These are phyloP conservation scores for Penicillium malachiteum DNA, from an alignment of 495 filamentous ascomycete genomes.

Conservation along the genomic window DNA sequence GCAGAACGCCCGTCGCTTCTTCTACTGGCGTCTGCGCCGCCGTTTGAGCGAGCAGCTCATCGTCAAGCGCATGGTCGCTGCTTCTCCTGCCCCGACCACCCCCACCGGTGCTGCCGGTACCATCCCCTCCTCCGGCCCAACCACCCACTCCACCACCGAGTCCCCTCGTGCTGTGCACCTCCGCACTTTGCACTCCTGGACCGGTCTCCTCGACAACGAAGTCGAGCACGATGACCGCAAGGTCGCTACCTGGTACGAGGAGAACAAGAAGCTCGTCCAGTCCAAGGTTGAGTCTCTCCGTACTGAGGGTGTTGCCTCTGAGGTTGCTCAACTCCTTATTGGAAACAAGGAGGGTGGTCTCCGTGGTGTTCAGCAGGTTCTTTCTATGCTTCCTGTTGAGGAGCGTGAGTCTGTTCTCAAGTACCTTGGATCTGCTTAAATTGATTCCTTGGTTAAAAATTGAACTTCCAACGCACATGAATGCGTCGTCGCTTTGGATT, in stretches of 20 bases:
- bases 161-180: conserved; percentile 62
- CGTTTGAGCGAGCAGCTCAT: conserved; percentile 96
- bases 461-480: not conserved
- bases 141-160: conserved; percentile 27
- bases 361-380: conserved; percentile 80
- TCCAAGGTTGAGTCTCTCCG: conserved; percentile 78
- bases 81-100: conserved; percentile 38
- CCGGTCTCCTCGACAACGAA: conserved; percentile 57
- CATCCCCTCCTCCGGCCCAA: conserved; percentile 30
- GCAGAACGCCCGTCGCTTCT: conserved; percentile 93
- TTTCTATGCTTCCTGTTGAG: conserved; percentile 79
- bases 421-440: conserved; percentile 54
- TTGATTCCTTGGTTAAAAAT: not conserved
- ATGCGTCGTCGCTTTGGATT: not conserved
- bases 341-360: conserved; percentile 74
- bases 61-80: conserved; percentile 76
- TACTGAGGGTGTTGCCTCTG: conserved; percentile 69
- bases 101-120: conserved; percentile 30
- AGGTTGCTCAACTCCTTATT: conserved; percentile 76
- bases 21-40: conserved; percentile 99
- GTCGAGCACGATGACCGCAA: conserved; percentile 76
- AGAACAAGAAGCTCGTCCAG: conserved; percentile 79
- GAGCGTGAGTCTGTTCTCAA: conserved; percentile 86
- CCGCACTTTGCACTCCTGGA: conserved; percentile 73
- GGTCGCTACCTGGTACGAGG: conserved; percentile 96